Percentiles rank a stretch among this genome's conserved stretches.
Evolutionary conservation across 345 rosid genomes (phyloP).

Genomic region (Mallotus nudiflorus): DNA sequence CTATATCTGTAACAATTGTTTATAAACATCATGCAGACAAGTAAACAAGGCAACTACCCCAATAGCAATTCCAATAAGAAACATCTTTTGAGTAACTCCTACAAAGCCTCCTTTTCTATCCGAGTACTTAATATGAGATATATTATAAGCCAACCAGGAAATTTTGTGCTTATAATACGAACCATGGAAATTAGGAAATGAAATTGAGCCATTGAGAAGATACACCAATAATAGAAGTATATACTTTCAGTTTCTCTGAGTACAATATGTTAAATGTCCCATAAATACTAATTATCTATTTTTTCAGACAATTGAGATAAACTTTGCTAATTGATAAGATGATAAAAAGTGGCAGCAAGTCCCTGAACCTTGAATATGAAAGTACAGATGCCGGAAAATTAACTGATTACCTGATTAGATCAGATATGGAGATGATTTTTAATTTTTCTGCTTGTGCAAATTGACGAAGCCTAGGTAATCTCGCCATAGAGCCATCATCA

Average conservation of each 20-base stretch:
- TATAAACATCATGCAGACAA: not conserved
- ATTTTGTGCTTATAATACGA: no score
- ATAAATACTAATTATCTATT: not conserved
- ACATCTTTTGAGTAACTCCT: not conserved
- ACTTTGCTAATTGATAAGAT: not conserved
- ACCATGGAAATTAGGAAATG: not conserved
- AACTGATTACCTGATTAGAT: slow-evolving; percentile 27
- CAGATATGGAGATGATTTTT: slow-evolving; percentile 31
- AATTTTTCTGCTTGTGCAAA: slow-evolving; percentile 29
- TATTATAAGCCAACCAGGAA: not conserved
- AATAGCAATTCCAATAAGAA: not conserved
- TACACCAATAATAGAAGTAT: not conserved
- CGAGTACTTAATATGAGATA: not conserved
- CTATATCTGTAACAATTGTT: slow-evolving; percentile 20
- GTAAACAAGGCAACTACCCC: not conserved
- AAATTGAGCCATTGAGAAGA: not conserved
- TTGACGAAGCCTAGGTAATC: slow-evolving; percentile 34
- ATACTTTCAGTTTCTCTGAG: not conserved
- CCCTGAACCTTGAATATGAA: not conserved
- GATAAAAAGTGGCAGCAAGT: not conserved
- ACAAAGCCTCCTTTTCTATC: not conserved
- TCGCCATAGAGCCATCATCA: slow-evolving; percentile 39
- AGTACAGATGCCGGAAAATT: not conserved
- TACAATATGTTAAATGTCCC: not conserved
- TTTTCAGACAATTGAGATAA: not conserved